These are phyloP conservation scores for Citrullus colocynthis DNA, from an alignment of 306 rosid genomes.

Conservation along the genomic window DNA sequence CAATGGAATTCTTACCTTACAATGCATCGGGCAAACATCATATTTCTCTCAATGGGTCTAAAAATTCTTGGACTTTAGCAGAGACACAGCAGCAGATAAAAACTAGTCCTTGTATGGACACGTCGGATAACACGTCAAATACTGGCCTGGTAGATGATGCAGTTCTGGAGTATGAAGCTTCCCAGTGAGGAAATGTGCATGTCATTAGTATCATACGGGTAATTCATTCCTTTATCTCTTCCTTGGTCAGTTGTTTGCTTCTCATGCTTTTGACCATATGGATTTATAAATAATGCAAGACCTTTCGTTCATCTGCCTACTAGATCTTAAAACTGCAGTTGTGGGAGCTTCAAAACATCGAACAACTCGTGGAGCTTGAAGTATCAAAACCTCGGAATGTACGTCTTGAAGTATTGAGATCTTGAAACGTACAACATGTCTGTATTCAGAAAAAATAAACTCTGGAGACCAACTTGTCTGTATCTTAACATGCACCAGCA, in stretches of 20 bases:
- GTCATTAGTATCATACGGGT: conserved; percentile 23
- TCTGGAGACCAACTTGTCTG: conserved; percentile 12
- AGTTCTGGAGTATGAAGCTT: conserved; percentile 37
- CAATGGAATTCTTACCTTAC: conserved; percentile 24
- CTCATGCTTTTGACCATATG: conserved; percentile 13
- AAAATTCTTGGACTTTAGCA: conserved; percentile 16
- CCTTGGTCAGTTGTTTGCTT: conserved; percentile 8
- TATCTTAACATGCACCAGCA: conserved; percentile 9
- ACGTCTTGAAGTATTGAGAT: not conserved
- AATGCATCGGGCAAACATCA: conserved; percentile 22
- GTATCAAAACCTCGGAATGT: not conserved
- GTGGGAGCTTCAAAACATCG: not conserved
- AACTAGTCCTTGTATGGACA: conserved; percentile 35
- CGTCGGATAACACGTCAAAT: conserved; percentile 42
- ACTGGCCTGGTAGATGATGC: conserved; percentile 23
- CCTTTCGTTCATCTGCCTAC: conserved; percentile 35
- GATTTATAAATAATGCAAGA: conserved; percentile 33
- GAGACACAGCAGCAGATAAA: conserved; percentile 25
- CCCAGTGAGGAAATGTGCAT: conserved; percentile 32
- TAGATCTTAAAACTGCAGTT: conserved; percentile 12
- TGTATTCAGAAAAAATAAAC: not conserved
- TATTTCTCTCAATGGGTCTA: conserved; percentile 24
- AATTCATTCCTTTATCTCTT: conserved; percentile 45
- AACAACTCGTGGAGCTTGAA: not conserved
- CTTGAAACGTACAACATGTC: not conserved